phyloP scores from a whole-genome alignment of 352 stramenopile species.

The Globisporangium parvum region DNA sequence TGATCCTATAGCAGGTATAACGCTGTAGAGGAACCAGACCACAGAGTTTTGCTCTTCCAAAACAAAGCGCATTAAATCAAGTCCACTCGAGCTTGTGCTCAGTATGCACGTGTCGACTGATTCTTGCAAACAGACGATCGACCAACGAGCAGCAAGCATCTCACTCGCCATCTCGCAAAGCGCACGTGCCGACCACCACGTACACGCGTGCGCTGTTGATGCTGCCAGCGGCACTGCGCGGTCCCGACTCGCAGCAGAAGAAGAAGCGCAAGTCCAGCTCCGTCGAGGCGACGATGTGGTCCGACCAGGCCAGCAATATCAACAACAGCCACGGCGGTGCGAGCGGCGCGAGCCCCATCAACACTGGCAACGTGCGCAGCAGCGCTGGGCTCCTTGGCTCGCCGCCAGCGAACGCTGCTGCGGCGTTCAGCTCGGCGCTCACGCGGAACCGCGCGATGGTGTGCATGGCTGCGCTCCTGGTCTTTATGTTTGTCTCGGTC shows the following conservation, averaged over 20 bases:
- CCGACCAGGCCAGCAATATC: conserved; percentile 18
- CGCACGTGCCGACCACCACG: not conserved
- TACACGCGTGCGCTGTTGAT: conserved; percentile 21
- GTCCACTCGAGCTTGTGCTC: too few relatives aligned
- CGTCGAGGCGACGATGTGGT: conserved; percentile 57
- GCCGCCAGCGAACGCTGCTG: conserved; percentile 18
- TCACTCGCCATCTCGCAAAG: too few relatives aligned
- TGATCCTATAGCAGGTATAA: too few relatives aligned
- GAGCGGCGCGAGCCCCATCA: conserved; percentile 14
- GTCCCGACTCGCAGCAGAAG: conserved; percentile 45
- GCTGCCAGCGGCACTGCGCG: conserved; percentile 25
- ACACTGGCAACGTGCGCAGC: conserved; percentile 13
- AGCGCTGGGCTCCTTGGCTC: conserved; percentile 18
- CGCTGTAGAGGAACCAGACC: too few relatives aligned
- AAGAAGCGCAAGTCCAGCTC: conserved; percentile 85
- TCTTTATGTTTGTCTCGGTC: conserved; percentile 60
- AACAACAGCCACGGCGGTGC: conserved; percentile 11
- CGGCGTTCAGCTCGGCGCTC: conserved; percentile 32
- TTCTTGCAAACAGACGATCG: too few relatives aligned
- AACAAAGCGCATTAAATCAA: too few relatives aligned
- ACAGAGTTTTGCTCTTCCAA: too few relatives aligned
- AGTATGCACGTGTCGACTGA: too few relatives aligned
- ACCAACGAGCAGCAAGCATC: too few relatives aligned
- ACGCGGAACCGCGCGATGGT: conserved; percentile 43
- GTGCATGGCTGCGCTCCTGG: conserved; percentile 37